Conservation (phyloP, 345 rosid species). For the Linum lewisii region DNA sequence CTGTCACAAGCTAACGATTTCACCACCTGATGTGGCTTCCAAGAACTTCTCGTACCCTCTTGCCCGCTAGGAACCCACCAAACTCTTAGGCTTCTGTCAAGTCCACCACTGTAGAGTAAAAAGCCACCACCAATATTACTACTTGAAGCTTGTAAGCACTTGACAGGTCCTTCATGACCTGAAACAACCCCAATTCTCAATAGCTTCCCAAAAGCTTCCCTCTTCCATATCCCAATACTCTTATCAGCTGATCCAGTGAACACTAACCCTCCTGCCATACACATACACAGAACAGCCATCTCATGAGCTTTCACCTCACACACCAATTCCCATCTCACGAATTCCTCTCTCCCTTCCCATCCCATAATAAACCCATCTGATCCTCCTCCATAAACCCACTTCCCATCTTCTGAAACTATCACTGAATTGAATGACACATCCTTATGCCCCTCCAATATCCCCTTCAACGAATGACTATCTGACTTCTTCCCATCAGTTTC, state of each 20-base stretch:
- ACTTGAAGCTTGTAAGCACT: slow-evolving; percentile 24
- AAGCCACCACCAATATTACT: slow-evolving; percentile 20
- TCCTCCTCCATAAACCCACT: slow-evolving; percentile 26
- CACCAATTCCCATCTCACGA: slow-evolving; percentile 19
- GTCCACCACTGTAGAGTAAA: slow-evolving; percentile 26
- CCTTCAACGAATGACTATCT: slow-evolving; percentile 26
- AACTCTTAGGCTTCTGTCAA: slow-evolving; percentile 22
- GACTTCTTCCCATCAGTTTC: slow-evolving; percentile 8
- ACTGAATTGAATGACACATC: slow-evolving; percentile 24
- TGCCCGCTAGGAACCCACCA: slow-evolving; percentile 38
- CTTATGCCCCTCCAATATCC: slow-evolving; percentile 50
- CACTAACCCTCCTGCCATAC: slow-evolving; percentile 15
- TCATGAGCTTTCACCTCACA: slow-evolving; percentile 40
- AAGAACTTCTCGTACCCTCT: neutral
- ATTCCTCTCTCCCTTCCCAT: slow-evolving; percentile 17
- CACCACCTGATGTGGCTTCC: neutral
- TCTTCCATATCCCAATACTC: slow-evolving; percentile 24
- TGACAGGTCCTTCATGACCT: slow-evolving; percentile 27
- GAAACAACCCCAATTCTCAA: slow-evolving; percentile 9
- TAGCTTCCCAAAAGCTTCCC: slow-evolving; percentile 20
- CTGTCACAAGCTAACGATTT: neutral
- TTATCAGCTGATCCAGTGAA: slow-evolving; percentile 28
- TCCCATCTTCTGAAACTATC: slow-evolving; percentile 24
- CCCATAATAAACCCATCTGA: slow-evolving; percentile 28
- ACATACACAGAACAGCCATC: slow-evolving; percentile 24